Evolutionary conservation across 2,329 filamentous ascomycete species (phyloP), one percentile per base, ranked within the genome.

Genomic region (Fusarium nanum): DNA sequence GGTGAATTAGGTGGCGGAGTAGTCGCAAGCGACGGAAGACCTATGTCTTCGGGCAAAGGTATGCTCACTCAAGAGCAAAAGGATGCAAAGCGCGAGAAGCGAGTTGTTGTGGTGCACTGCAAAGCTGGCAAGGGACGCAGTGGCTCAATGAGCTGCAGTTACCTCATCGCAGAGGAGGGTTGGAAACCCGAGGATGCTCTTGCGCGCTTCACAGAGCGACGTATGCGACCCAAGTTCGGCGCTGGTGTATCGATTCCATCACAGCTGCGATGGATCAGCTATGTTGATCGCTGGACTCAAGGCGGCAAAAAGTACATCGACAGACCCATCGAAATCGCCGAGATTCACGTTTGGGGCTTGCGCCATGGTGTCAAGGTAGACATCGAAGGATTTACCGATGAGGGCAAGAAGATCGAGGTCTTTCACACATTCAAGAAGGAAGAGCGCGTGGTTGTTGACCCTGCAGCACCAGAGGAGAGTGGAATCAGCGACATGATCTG

Each of bases 101-200:
- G 93, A 34, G 93, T 98, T 0, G 91, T 91, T 0, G 94, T 98
- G 9, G 93, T 98, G 10, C 96, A 99, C 80, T 98, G 96, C 84
- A 98, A 98, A 78, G 96, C 96, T 2, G 96, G 96, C 5, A 99
- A 99, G 80, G 96, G 96, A 3, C 87, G 96, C 53, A 97, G 93
- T 70, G 96, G 96, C 6, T 97, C 93, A 0, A 89, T 93, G 74
- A 91, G 91, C 30, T 97, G 93, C 80, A 93, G 92, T 73, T 98
- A 97, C 78, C 83, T 99, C 61, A 96, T 99, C 74, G 90, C 92
- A 10, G 93, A 98, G 77, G 92, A 96, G 76, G 87, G 86, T 1
- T 89, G 87, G 87, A 83, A 79, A 23, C 78, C 83, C 0, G 82
- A 86, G 64, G 80, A 87, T 55, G 87, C 87, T 2, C 81, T 89